Percentiles rank a stretch among this genome's conserved stretches.
Conservation (phyloP, 1,284 basidiomycete species). For the Vanrija humicola region DNA sequence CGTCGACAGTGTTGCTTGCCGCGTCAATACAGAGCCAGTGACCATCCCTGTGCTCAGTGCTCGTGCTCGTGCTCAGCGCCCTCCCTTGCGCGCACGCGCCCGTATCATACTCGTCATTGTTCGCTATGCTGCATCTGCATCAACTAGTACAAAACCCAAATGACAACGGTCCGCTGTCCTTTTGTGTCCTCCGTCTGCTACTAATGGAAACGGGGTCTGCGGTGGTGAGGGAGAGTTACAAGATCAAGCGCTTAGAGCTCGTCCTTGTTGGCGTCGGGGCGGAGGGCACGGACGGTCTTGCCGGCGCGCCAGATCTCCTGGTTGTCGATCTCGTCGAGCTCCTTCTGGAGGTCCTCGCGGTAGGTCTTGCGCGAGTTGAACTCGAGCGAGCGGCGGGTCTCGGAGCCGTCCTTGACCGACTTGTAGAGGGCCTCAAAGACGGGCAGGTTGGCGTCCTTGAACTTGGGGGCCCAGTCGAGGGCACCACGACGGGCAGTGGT, state of each 20-base stretch:
- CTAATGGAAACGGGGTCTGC: too few species aligned
- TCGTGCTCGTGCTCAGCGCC: too few species aligned
- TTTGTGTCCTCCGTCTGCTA: not conserved
- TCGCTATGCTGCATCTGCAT: not conserved
- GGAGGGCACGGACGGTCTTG: conserved; percentile 54
- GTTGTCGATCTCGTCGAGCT: conserved; percentile 86
- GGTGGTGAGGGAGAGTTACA: too few species aligned
- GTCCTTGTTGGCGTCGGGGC: conserved; percentile 46
- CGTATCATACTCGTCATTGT: not conserved
- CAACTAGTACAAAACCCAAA: not conserved
- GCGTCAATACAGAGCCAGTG: too few species aligned
- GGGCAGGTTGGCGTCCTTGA: conserved; percentile 83
- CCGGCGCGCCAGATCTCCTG: conserved; percentile 94
- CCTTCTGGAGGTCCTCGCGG: conserved; percentile 87
- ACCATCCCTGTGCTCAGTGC: too few species aligned
- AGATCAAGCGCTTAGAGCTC: conserved; percentile 31
- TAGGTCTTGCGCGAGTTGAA: conserved; percentile 93
- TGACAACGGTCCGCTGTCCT: not conserved
- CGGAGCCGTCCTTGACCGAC: conserved; percentile 88
- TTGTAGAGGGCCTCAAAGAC: conserved; percentile 92
- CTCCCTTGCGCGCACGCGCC: too few species aligned
- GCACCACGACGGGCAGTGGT: conserved; percentile 98
- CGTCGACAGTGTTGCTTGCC: too few species aligned
- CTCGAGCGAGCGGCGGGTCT: conserved; percentile 94
- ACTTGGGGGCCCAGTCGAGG: conserved; percentile 98